Evolutionary conservation across 2,329 filamentous ascomycete genomes (phyloP), one percentile per base, ranked within the genome.

Genomic region (Colletotrichum coccodes): DNA sequence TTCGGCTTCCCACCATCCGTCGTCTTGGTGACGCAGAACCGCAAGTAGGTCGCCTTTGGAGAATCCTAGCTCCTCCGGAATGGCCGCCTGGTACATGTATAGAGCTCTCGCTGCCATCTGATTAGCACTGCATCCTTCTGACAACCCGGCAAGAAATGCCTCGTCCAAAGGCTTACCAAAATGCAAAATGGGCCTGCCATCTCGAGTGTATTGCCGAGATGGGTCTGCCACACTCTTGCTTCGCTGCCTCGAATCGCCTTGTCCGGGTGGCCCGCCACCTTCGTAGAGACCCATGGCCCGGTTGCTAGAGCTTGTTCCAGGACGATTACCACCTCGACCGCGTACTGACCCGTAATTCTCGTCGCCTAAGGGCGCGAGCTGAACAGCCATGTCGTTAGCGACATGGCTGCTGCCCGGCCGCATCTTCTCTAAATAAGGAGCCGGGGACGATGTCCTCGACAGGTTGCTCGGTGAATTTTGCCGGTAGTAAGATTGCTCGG

Each of bases 1-100:
- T 79, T 98, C 95, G 14, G 97, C 97, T 83, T 99, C 96, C 96
- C 97, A 99, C 96, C 96, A 99, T 23, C 96, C 96, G 77, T 99
- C 96, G 78, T 99, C 96, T 81, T 99, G 96, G 75, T 97, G 90
- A 69, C 95, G 88, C 53, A 98, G 84, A 16, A 99, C 91, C 2
- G 95, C 94, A 16, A 99, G 85, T 68, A 95, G 90, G 77, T 99
- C 97, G 54, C 95, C 95, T 83, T 99, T 99, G 53, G 87, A 86
- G 79, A 99, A 99, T 16, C 92, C 92, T 23, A 99, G 84, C 81
- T 99, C 97, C 78, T 98, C 96, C 0, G 95, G 94, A 67, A 99
- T 99, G 26, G 94, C 95, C 3, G 96, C 94, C 76, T 92, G 90
- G 79, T 99, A 99, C 84, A 94, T 90, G 80, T 98, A 99, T 84